A percentile compares a stretch with the other conserved stretches of the same genome.
These are phyloP conservation scores for Zasmidium angulare DNA, from an alignment of 2,329 filamentous ascomycete species.

Conservation along the genomic window DNA sequence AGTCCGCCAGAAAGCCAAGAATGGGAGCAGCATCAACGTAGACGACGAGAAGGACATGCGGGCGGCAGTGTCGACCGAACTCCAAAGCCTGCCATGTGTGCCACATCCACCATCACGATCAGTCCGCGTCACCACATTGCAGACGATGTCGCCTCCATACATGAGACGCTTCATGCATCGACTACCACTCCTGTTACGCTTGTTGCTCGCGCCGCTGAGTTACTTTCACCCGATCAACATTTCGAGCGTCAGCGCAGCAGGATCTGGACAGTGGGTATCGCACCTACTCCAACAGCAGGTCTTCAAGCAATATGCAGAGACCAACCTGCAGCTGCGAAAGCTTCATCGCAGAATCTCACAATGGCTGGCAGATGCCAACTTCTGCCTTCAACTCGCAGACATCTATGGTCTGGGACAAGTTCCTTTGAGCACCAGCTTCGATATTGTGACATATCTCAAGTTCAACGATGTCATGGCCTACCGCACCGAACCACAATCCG, in stretches of 20 bases:
- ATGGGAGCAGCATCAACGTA: constrained; percentile 36
- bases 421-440: constrained; percentile 49
- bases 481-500: constrained; percentile 45
- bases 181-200: constrained; percentile 50
- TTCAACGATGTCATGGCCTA: constrained; percentile 53
- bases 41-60: constrained; percentile 47
- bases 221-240: constrained; percentile 56
- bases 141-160: constrained; percentile 43
- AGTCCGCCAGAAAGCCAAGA: constrained; percentile 29
- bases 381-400: constrained; percentile 49
- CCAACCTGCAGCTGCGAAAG: constrained; percentile 45
- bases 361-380: constrained; percentile 55
- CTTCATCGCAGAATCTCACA: constrained; percentile 48
- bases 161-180: constrained; percentile 49
- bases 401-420: constrained; percentile 49
- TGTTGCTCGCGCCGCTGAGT: constrained; percentile 50
- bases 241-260: constrained; percentile 50
- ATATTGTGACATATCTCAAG: constrained; percentile 48
- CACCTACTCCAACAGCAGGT: constrained; percentile 48
- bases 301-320: constrained; percentile 50
- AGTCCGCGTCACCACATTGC: constrained; percentile 51
- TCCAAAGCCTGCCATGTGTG: constrained; percentile 50
- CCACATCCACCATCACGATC: constrained; percentile 51
- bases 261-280: constrained; percentile 53
- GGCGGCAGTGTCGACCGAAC: constrained; percentile 51